Evolutionary conservation across 2,329 filamentous ascomycete species (phyloP), one percentile per base, ranked within the genome.

Genomic region (Cadophora gregata): DNA sequence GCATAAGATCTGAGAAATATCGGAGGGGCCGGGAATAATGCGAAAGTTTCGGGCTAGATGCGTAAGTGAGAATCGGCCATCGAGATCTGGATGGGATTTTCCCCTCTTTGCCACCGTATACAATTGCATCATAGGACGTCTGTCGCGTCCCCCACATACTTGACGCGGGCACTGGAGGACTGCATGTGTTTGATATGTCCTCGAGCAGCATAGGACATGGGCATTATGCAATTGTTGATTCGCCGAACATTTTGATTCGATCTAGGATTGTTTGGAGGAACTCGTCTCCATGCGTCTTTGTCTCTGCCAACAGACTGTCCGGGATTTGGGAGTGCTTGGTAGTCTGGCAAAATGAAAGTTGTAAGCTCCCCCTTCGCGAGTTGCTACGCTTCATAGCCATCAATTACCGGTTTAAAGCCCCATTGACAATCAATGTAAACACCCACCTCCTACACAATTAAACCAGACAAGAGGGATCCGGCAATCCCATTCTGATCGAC

Each of bases 81-180:
- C 14, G n/a, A 33, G 21, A 21, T 16, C n/a, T 36, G 19, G 53
- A 56, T 36, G 21, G 55, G 33, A 58, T 42, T 58, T 42, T 14
- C n/a, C 8, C 33, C 33, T 19, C 14, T 42, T 38, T 21, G 33
- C 55, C 55, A 58, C 55, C 10, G 6, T 9, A 58, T 42, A 25
- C 33, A 58, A 58, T 58, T 58, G 55, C 55, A 58, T 58, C 55
- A 58, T 58, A 38, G 55, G 10, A 3, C 27, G 10, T 42, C 1
- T 10, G 24, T 24, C 55, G 21, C 33, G 10, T 38, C 24, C 31
- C 31, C 55, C 55, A 12, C 33, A 38, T 16, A 14, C 3, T 25
- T 42, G 6, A 8, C 3, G n/a, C 42, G 42, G 42, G 14, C n/a
- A 21, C 42, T 19, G 42, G 42, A 47, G 42, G 19, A 47, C n/a